phyloP scores from a whole-genome alignment of 2,329 filamentous ascomycete species.

The Pseudogymnoascus destructans region DNA sequence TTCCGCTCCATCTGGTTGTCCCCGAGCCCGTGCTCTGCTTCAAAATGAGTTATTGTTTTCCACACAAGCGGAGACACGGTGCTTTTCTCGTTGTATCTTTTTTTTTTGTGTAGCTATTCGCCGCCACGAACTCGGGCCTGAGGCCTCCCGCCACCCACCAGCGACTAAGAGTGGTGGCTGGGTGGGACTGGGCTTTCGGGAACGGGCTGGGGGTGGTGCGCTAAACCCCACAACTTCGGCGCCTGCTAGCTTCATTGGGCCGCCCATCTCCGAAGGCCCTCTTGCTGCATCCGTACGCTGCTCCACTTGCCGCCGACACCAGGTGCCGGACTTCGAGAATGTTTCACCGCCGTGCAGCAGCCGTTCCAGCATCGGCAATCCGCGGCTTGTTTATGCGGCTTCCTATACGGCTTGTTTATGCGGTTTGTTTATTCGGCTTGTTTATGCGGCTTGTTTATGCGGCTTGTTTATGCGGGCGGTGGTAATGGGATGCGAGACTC shows the following conservation, averaged over 20 bases:
- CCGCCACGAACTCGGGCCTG: slow-evolving; percentile 1
- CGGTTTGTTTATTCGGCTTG: too few species aligned
- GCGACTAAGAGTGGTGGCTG: too few species aligned
- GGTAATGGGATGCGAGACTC: background rate
- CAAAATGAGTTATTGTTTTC: background rate
- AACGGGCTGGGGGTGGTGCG: too few species aligned
- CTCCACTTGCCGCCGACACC: slow-evolving; percentile 3
- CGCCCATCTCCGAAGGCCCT: slow-evolving; percentile 5
- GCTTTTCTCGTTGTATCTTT: slow-evolving; percentile 6
- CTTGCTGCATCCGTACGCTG: background rate
- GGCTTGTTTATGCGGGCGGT: background rate
- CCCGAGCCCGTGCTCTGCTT: background rate
- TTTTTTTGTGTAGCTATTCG: background rate
- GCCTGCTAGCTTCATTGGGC: slow-evolving; percentile 4
- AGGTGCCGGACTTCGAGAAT: slow-evolving; percentile 6
- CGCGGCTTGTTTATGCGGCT: background rate
- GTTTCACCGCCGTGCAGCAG: background rate
- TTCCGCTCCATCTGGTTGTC: background rate
- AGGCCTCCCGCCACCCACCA: background rate
- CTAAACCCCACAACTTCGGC: slow-evolving; percentile 8
- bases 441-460: too few species aligned
- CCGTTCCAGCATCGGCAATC: slow-evolving; percentile 2
- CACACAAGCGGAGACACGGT: background rate
- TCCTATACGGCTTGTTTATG: too few species aligned
- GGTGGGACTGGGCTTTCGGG: background rate